Conservation (phyloP, 1,284 basidiomycete genomes). For the Stereum hirsutum region DNA sequence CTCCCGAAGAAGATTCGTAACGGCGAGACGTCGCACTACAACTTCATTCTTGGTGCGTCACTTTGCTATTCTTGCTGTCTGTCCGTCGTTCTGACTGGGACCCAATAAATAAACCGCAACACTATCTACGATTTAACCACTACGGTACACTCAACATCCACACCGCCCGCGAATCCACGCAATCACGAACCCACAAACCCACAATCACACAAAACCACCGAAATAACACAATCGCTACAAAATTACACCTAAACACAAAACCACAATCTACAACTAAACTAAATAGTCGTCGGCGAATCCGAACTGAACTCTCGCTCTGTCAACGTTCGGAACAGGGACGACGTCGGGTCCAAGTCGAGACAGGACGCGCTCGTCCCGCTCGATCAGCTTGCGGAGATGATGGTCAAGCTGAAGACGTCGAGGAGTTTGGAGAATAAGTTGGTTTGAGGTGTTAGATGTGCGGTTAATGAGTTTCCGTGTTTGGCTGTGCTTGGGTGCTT, state of each 20-base stretch:
- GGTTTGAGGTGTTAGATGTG: too few relatives aligned
- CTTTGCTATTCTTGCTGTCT: neutral
- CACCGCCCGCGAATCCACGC: too few relatives aligned
- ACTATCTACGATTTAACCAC: constrained; percentile 4
- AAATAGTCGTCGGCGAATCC: constrained; percentile 95
- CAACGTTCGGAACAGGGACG: constrained; percentile 93
- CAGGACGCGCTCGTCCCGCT: constrained; percentile 53
- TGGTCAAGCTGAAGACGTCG: constrained; percentile 56
- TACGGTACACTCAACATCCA: neutral
- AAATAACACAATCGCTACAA: too few relatives aligned
- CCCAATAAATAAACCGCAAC: constrained; percentile 2
- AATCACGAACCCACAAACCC: too few relatives aligned
- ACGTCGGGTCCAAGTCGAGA: constrained; percentile 75
- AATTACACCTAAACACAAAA: too few relatives aligned
- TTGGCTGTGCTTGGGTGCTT: neutral
- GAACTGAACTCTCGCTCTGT: constrained; percentile 83
- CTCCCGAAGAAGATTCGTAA: constrained; percentile 96
- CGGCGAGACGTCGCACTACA: constrained; percentile 90
- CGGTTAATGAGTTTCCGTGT: too few relatives aligned
- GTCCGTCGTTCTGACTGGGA: neutral
- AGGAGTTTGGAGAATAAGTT: constrained; percentile 54
- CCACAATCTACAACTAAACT: too few relatives aligned
- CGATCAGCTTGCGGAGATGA: constrained; percentile 54
- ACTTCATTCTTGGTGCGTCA: constrained; percentile 86
- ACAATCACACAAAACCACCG: too few relatives aligned